A percentile compares a stretch with the other conserved stretches of the same genome.
These are phyloP conservation scores for Annona squamosa DNA, from an alignment of 164 flowering plant genomes.

Conservation along the genomic window DNA sequence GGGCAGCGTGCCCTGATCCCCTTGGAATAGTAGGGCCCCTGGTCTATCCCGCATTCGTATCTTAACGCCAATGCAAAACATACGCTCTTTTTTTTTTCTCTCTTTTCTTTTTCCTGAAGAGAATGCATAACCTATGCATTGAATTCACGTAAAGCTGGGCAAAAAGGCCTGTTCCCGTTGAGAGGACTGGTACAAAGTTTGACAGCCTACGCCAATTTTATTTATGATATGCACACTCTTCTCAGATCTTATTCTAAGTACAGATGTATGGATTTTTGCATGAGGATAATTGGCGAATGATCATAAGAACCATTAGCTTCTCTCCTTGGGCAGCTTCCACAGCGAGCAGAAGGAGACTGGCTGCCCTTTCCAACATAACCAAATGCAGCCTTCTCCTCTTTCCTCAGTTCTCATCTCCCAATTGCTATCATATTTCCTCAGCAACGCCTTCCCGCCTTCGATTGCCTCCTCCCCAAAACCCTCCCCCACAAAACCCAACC, in stretches of 20 bases:
- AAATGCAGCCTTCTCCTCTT: constrained; percentile 36
- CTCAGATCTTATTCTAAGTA: not conserved
- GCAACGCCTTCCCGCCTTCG: constrained; percentile 52
- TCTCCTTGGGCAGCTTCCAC: constrained; percentile 29
- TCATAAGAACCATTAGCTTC: not conserved
- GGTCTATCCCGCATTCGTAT: too few relatives aligned
- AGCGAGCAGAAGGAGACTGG: constrained; percentile 69
- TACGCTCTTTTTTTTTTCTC: too few relatives aligned
- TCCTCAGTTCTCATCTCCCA: constrained; percentile 73
- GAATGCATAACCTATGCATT: not conserved
- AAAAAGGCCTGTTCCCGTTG: not conserved
- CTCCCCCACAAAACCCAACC: constrained; percentile 40
- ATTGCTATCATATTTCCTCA: constrained; percentile 63
- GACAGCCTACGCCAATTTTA: not conserved
- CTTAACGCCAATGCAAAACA: too few relatives aligned
- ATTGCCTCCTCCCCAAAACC: constrained; percentile 53
- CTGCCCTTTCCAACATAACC: constrained; percentile 70
- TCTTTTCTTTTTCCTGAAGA: too few relatives aligned
- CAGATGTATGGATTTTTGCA: not conserved
- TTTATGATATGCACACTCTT: not conserved
- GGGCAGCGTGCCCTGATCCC: too few relatives aligned
- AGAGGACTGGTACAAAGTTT: not conserved
- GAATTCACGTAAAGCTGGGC: not conserved
- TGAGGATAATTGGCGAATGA: not conserved
- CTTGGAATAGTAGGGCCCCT: too few relatives aligned